Percentiles rank a stretch among this genome's conserved stretches.
phyloP scores from a whole-genome alignment of 2,329 filamentous ascomycete species.

The Xylaria multiplex region DNA sequence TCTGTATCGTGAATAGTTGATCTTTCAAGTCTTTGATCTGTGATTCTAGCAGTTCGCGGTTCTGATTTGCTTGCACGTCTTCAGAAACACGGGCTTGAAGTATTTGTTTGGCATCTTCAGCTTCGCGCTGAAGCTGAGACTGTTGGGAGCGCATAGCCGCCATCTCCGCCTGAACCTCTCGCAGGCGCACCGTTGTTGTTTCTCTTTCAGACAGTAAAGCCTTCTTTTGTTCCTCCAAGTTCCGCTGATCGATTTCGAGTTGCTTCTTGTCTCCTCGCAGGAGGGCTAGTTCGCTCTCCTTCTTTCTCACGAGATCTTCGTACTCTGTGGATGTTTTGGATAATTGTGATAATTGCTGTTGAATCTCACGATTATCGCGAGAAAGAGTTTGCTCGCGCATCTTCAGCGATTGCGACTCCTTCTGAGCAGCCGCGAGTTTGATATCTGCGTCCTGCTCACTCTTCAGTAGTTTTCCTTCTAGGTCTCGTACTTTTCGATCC shows the following conservation, averaged over 20 bases:
- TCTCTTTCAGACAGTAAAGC: constrained; percentile 80
- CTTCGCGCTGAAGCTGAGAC: constrained; percentile 85
- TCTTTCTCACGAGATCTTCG: constrained; percentile 90
- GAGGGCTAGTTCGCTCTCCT: constrained; percentile 90
- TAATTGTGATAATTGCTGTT: constrained; percentile 85
- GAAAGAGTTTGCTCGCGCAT: constrained; percentile 79
- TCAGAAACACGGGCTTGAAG: constrained; percentile 90
- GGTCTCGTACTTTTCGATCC: constrained; percentile 86
- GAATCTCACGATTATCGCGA: constrained; percentile 82
- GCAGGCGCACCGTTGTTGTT: constrained; percentile 77
- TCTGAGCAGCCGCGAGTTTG: constrained; percentile 80
- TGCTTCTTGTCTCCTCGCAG: constrained; percentile 86
- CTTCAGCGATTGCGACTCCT: constrained; percentile 80
- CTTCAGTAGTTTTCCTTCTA: constrained; percentile 85
- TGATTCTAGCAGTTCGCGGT: constrained; percentile 81
- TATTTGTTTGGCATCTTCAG: constrained; percentile 84
- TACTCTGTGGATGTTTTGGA: constrained; percentile 94
- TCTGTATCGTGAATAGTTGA: constrained; percentile 84
- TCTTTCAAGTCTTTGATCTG: constrained; percentile 89
- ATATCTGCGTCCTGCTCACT: constrained; percentile 89
- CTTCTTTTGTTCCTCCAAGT: constrained; percentile 81
- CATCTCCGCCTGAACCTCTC: constrained; percentile 87
- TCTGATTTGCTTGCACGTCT: constrained; percentile 84
- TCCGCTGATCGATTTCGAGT: constrained; percentile 80
- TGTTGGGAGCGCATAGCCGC: constrained; percentile 88